Base-by-base conservation (phyloP, 305 asterid species). In the Rubia peregrina region DNA sequence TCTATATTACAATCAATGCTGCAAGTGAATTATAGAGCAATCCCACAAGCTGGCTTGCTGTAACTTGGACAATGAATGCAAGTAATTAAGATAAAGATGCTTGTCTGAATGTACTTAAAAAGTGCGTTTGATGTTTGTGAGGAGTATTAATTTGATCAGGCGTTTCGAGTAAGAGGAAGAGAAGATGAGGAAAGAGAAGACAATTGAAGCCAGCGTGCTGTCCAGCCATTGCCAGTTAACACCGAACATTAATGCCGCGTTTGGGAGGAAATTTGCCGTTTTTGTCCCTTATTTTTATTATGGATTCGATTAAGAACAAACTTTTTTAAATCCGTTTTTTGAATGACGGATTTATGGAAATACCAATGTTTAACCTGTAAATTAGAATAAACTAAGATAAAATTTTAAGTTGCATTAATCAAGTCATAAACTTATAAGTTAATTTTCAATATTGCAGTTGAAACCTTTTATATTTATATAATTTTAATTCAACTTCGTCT, bases 221-320 rank as follows among this genome's bases (percentile, higher is more conserved):
- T 51, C 57, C 22, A 51, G 57, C 57, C 19, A 16, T 17, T 51
- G 59, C 59, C 59, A 51, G 59, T 13, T 49, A 51, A 17, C 59
- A 51, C 59, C 59, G 59, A 51, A 51, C 59, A 48, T 51, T 51
- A 51, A 51, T 0, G n/a, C 59, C 59, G 59, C 59, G 59, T 51
- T 16, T 51, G 40, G 40, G 40, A 36, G 40, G 40, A 36, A 36
- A 4, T 4, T 36, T 3, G 40, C 40, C 40, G 7, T 36, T 3
- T 36, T 36, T 36, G 40, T 36, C 40, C 40, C 40, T 36, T 36
- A 5, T 0, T 36, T 36, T 36, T 36, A 5, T 36, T 36, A 36
- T 36, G 40, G 36, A 3, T 33, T 33, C 36, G 36, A 33, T 33
- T 33, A 2, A 33, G 36, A 33, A 33, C 36, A 33, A 33, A 33